Evolutionary conservation across 169 alveolate genomes (phyloP), one percentile per base, ranked within the genome.

Genomic region (Eimeria sp.): DNA sequence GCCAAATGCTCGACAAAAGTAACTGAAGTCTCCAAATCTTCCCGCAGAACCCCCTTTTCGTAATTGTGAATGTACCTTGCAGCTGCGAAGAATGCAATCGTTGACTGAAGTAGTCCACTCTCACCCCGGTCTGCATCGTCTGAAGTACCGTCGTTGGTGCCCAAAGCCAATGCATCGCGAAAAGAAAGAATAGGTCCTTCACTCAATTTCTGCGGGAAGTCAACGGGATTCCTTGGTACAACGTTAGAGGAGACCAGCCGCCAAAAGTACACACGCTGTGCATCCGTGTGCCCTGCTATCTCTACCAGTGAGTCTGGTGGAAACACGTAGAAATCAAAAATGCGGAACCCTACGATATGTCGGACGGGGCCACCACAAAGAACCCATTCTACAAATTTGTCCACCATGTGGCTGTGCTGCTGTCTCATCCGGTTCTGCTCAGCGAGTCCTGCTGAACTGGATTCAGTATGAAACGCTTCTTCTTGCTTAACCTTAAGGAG

Each of bases 231-330:
- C 43, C 92, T 57, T 67, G 94, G 94, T 40, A 87, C 45, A 63
- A 40, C 10, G 63, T 40, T 65, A 10, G 83, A 61, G 16, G 94
- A 61, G n/a, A 57, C 80, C 43, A 18, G 70, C 18, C 83, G 16
- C 94, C 94, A 87, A 18, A 87, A 87, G 94, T 43, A 87, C 34
- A 87, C 94, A 34, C 94, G 83, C 45, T 87, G 94, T 22, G 94
- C 80, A 25, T 87, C 94, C n/a, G 84, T 87, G 67, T 61, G 94
- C 51, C 94, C 94, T 10, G 65, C 94, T 22, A 87, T 27, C 47
- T 87, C 83, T n/a, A 87, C 82, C 25, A 87, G 67, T 10, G 94
- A 87, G 65, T 87, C 94, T 27, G 84, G 49, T 10, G 94, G 78
- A 22, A 63, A 87, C 51, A 87, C 94, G 25, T 10, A 57, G 25